Evolutionary conservation across 139 green algal species (phyloP), one percentile per base, ranked within the genome.

Genomic region (Zygnema circumcarinatum): DNA sequence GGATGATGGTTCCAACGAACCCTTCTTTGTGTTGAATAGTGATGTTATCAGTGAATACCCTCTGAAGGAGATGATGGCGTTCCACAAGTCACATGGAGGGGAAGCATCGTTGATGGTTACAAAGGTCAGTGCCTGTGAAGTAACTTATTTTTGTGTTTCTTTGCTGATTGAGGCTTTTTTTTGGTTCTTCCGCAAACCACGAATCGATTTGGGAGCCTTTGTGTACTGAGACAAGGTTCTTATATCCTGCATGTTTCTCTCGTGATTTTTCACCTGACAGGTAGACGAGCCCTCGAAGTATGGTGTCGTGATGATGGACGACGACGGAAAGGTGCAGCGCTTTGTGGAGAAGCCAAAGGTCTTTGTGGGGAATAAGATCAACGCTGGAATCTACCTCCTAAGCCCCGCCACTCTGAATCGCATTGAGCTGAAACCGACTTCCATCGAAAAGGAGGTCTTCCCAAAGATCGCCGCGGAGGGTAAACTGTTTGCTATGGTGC

Each of bases 321-420:
- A 92, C 1, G 84, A 47, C 2, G 93, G 93, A 74, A 92, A 94
- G 40, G 94, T 99, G 73, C 90, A 98, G 75, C 93, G 95, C 22
- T 99, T 99, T 93, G 96, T 98, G 38, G 90, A 93, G 78, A 93
- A 93, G 76, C 90, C 90, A 11, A 74, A 90, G 80, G 93, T 95
- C 39, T 99, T 99, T 95, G 96, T 98, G 38, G 97, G 97, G n/a
- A 97, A 99, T 93, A 98, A 98, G 92, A 99, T 99, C 93, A 99
- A 99, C 84, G 97, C 97, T 0, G 96, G 96, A 74, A 99, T 99
- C 89, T 99, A 99, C 92, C 92, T 96, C 67, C 92, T 96, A 74
- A 94, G 87, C 54, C 94, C 97, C 32, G 79, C 86, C 1, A 92
- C 98, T 39, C 93, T 99, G 22, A 90, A 98, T 69, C 94, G 97